Evolutionary conservation across 148 eudicot species (phyloP).

Genomic region (Talinum fruticosum): DNA sequence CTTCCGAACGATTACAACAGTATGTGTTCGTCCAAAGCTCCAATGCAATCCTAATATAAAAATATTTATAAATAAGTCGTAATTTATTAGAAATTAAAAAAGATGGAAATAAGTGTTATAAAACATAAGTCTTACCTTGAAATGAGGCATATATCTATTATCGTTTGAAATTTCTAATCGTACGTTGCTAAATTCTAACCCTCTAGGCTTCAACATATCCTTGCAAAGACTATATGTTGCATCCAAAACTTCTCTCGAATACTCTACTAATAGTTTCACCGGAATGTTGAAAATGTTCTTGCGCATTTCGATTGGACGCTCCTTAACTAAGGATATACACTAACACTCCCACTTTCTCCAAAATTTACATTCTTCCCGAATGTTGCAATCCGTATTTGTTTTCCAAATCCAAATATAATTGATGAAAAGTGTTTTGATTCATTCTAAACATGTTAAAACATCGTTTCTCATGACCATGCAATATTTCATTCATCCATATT

Average conservation of each 20-base stretch:
- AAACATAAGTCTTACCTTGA: background rate
- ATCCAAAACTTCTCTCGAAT: constrained; percentile 17
- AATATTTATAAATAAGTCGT: background rate
- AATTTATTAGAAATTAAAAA: background rate
- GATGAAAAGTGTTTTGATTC: background rate
- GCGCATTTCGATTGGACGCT: background rate
- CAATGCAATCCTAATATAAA: constrained; percentile 11
- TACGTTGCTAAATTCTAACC: background rate
- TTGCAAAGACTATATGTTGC: background rate
- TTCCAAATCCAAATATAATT: constrained; percentile 4
- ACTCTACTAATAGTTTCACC: constrained; percentile 6
- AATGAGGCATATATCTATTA: constrained; percentile 16
- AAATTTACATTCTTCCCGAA: background rate
- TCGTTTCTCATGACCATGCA: too few species aligned
- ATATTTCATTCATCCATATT: too few species aligned
- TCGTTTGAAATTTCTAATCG: background rate
- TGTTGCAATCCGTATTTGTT: background rate
- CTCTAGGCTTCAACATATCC: constrained; percentile 11
- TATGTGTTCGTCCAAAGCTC: constrained; percentile 13
- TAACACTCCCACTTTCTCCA: constrained; percentile 17
- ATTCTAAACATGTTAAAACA: too few species aligned
- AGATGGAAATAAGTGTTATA: background rate
- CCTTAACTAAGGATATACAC: constrained; percentile 9
- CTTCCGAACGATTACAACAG: background rate
- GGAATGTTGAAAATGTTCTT: constrained; percentile 15